Base-by-base conservation (phyloP, 176 grass and related monocot genomes). In the Avena atlantica region DNA sequence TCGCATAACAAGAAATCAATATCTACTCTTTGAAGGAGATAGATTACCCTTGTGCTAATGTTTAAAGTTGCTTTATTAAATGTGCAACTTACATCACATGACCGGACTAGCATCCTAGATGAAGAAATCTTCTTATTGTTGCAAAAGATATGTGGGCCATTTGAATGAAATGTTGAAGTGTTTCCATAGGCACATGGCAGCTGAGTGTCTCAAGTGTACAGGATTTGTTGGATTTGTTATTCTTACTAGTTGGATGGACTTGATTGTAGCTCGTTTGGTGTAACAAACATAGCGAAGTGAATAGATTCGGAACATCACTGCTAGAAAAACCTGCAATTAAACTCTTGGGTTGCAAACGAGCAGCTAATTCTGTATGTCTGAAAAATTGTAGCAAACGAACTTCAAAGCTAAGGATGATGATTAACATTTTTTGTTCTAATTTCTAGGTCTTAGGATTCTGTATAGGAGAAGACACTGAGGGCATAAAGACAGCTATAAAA, bases 151-250 rank as follows among this genome's bases (percentile, higher is more conserved):
- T 25, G 16, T 19, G n/a, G 52, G 44, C 15, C 48, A 70, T 81
- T 5, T 74, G 56, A 20, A 81, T 80, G 42, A 78, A 59, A 75
- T 56, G 53, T 48, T 63, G 75, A 85, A 85, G 58, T 34, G 79
- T 24, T 90, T 90, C 55, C 15, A 8, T 27, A 77, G 73, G 45
- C 8, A 58, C 37, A 86, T 90, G 88, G 73, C 8, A 11, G 68
- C 75, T 55, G 55, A 82, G 44, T 74, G 2, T 74, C 70, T 74
- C 70, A 72, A 47, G 20, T 49, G 70, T 49, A 5, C 44, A 20
- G 58, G 58, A 25, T 64, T 80, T 12, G 57, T 67, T 51, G 16
- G 15, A 65, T 81, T 51, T 66, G 23, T 48, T 6, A 20, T 67
- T 17, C 9, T 11, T 66, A 29, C 42, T 8, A 6, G 21, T 81